Base-by-base conservation (phyloP, 495 filamentous ascomycete genomes). In the Tetracladium marchalianum region DNA sequence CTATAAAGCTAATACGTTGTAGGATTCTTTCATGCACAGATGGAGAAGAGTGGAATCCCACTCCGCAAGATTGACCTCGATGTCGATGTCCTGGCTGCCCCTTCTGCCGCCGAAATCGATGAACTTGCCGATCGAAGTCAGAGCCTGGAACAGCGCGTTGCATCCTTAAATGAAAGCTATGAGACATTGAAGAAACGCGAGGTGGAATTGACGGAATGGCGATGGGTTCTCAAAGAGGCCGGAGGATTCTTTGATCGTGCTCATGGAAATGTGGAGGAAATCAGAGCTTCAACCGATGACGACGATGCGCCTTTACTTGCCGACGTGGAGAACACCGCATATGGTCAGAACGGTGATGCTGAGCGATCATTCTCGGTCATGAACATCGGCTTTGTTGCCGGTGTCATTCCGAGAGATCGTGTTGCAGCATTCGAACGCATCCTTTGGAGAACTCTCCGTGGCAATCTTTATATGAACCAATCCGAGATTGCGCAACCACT, bases 381-480 rank as follows among this genome's bases (percentile, higher is more conserved):
- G 87, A 95, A 95, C 62, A 97, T 99, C 56, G 93, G 93, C n/a
- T 97, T 99, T 54, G 92, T 99, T n/a, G 83, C 93, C 43, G 92
- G 92, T 64, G 93, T 97, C 43, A 97, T 99, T 56, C 83, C 86
- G 18, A 75, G 90, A 18, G 90, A 96, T 51, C 81, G 90, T 7
- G 92, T 97, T 46, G 89, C 83, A 8, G 84, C 92, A 31, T 96
- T 99, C 58, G 92, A 99, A 66, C 81, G 92, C 42, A 97, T 97
- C 51, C 75, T 99, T 12, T 99, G 92, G 92, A 75, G 92, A 44
- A 95, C 92, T 0, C 71, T 99, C 44, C 88, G 92, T 56, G 92
- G 92, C 53, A 99, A 99, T 66, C 76, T 99, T 15, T 99, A 96
- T 70, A 99, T 99, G 92, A 99, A 97, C 68, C 92, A 99, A 70